A percentile compares a stretch with the other conserved stretches of the same genome.
Conservation (phyloP, 805 yeast genomes). For the Saccharomycopsis sp. region DNA sequence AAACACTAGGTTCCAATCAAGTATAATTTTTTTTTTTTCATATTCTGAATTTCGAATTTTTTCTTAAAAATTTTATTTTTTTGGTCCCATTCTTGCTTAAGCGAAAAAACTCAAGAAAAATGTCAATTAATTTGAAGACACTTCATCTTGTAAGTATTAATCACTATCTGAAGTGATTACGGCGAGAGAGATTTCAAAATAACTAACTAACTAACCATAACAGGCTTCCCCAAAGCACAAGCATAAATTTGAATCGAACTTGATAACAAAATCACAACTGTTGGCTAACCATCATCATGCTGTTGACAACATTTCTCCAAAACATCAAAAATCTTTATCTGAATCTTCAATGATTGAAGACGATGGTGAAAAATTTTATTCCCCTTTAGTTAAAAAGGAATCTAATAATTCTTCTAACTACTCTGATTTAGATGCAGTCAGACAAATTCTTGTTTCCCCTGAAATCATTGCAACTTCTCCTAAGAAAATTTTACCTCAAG, state of each 20-base stretch:
- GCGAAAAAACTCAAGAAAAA: neutral
- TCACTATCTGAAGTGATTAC: too few relatives aligned
- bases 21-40: too few relatives aligned
- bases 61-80: too few relatives aligned
- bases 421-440: constrained; percentile 19
- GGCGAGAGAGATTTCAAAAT: too few relatives aligned
- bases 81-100: too few relatives aligned
- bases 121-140: constrained; percentile 18
- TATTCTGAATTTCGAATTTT: too few relatives aligned
- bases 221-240: constrained; percentile 19
- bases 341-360: constrained; percentile 18
- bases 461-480: constrained; percentile 21
- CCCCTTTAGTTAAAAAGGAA: constrained; percentile 12
- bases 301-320: neutral
- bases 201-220: neutral
- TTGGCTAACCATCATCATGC: neutral
- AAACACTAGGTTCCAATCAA: too few relatives aligned
- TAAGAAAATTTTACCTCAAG: neutral
- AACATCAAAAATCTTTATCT: constrained; percentile 7
- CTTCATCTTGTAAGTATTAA: constrained; percentile 14
- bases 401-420: constrained; percentile 13
- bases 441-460: constrained; percentile 19
- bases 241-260: constrained; percentile 13
- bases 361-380: constrained; percentile 20
- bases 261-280: neutral